Conservation (phyloP, 2,329 filamentous ascomycete genomes). For the Dothiorella sarmentorum region DNA sequence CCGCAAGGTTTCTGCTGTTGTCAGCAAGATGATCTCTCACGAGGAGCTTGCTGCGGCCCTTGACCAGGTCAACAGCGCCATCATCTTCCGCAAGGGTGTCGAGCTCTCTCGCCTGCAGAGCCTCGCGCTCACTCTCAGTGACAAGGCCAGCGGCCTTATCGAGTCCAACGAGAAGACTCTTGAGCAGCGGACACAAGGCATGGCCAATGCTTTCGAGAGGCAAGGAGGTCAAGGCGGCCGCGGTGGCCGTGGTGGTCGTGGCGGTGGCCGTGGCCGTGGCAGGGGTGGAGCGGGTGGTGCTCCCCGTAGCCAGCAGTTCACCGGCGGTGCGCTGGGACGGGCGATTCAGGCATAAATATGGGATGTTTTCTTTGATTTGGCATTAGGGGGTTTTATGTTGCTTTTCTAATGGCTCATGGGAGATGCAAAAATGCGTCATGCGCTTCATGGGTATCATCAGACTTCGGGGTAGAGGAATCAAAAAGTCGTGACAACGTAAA, state of each 20-base stretch:
- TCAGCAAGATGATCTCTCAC: slow-evolving; percentile 99
- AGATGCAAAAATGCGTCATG: slow-evolving; percentile 18
- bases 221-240: slow-evolving; percentile 75
- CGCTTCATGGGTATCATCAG: slow-evolving; percentile 17
- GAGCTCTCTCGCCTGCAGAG: slow-evolving; percentile 95
- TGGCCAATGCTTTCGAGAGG: slow-evolving; percentile 90
- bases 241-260: slow-evolving; percentile 55
- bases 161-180: slow-evolving; percentile 97
- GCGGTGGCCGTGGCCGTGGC: slow-evolving; percentile 62
- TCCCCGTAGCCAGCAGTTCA: slow-evolving; percentile 74
- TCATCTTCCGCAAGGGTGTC: slow-evolving; percentile 99
- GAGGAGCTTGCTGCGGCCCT: slow-evolving; percentile 94
- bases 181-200: slow-evolving; percentile 95
- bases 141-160: slow-evolving; percentile 94
- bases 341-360: slow-evolving; percentile 46
- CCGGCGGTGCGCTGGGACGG: slow-evolving; percentile 70
- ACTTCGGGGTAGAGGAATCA: slow-evolving; percentile 12
- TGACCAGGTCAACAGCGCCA: slow-evolving; percentile 94
- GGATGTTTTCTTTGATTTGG: slow-evolving; percentile 8
- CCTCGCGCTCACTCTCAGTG: slow-evolving; percentile 85
- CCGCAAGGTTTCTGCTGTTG: slow-evolving; percentile 87
- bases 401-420: slow-evolving; percentile 18
- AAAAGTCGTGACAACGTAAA: slow-evolving; percentile 5
- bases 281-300: slow-evolving; percentile 60
- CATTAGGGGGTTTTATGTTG: slow-evolving; percentile 13